Conservation (phyloP, 1,139 yeast genomes). For the Kluyveromyces sp. region DNA sequence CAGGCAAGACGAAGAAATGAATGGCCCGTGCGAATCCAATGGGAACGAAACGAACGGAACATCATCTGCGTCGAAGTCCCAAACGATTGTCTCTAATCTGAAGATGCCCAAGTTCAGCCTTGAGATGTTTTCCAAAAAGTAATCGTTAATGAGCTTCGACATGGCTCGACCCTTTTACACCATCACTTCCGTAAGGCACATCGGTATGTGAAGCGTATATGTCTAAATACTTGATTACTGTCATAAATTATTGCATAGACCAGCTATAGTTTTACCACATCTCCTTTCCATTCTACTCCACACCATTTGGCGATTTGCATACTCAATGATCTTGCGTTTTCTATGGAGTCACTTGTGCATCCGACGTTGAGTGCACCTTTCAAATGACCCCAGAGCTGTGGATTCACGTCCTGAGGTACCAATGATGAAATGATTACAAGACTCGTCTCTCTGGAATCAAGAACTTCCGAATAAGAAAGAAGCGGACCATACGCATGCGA, state of each 20-base stretch:
- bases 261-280: slow-evolving; percentile 23
- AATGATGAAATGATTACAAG: slow-evolving; percentile 71
- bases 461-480: slow-evolving; percentile 57
- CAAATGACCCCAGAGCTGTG: slow-evolving; percentile 85
- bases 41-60: slow-evolving; percentile 1
- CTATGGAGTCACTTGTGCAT: slow-evolving; percentile 56
- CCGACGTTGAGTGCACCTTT: slow-evolving; percentile 81
- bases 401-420: slow-evolving; percentile 92
- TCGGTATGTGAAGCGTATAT: not conserved
- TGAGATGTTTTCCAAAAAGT: slow-evolving; percentile 20
- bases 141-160: too few species aligned
- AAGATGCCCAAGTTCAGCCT: slow-evolving; percentile 17
- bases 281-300: slow-evolving; percentile 55
- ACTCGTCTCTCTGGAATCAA: slow-evolving; percentile 66
- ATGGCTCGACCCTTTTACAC: too few species aligned
- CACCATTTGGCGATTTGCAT: slow-evolving; percentile 68
- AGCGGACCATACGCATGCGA: slow-evolving; percentile 74
- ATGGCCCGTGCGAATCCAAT: slow-evolving; percentile 33
- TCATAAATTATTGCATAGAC: not conserved
- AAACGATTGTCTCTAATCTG: slow-evolving; percentile 5
- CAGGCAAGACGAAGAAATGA: slow-evolving; percentile 74
- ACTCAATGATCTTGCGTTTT: slow-evolving; percentile 53
- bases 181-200: not conserved
- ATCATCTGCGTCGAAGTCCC: not conserved
- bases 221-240: not conserved